Percentiles rank a stretch among this genome's conserved stretches.
phyloP scores from a whole-genome alignment of 768 basidiomycete genomes.

The Phaeolepiota aurea region DNA sequence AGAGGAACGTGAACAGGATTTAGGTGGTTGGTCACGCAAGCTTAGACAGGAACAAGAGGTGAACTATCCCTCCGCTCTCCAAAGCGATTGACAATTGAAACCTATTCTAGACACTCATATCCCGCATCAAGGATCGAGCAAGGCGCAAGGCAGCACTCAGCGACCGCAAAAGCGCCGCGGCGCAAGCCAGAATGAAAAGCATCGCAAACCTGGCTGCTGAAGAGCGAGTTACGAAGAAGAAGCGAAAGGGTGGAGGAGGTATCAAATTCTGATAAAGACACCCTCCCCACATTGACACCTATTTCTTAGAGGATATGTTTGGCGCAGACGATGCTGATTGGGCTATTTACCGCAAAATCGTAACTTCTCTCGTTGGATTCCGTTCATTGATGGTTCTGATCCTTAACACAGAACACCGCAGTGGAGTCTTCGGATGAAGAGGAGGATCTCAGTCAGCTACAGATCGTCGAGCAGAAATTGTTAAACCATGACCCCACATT shows the following conservation, averaged over 20 bases:
- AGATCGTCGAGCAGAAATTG: conserved; percentile 70
- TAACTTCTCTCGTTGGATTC: conserved; percentile 3
- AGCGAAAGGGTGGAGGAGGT: conserved; percentile 79
- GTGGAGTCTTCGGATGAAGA: conserved; percentile 81
- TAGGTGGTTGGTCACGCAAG: conserved; percentile 65
- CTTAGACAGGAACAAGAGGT: conserved; percentile 81
- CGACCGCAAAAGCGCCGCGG: conserved; percentile 90
- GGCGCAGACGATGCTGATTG: conserved; percentile 94
- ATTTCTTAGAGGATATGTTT: conserved; percentile 76
- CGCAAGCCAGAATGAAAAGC: conserved; percentile 93
- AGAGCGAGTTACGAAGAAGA: conserved; percentile 74
- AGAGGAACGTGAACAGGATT: conserved; percentile 66
- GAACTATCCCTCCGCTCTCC: too few species aligned
- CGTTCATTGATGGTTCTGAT: too few species aligned
- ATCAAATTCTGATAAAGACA: conserved; percentile 10
- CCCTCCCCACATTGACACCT: conserved; percentile 1
- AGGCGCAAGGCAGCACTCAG: conserved; percentile 73
- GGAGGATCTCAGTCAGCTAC: conserved; percentile 73
- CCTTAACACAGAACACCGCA: conserved; percentile 47
- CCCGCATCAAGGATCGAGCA: conserved; percentile 76
- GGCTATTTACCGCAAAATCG: conserved; percentile 95
- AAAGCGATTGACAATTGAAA: not conserved
- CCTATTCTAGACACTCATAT: conserved; percentile 57
- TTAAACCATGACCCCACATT: conserved; percentile 82
- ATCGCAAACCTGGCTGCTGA: conserved; percentile 90